Evolutionary conservation across 140 eudicot genomes (phyloP), one percentile per base, ranked within the genome.

Genomic region (Cichorium intybus): DNA sequence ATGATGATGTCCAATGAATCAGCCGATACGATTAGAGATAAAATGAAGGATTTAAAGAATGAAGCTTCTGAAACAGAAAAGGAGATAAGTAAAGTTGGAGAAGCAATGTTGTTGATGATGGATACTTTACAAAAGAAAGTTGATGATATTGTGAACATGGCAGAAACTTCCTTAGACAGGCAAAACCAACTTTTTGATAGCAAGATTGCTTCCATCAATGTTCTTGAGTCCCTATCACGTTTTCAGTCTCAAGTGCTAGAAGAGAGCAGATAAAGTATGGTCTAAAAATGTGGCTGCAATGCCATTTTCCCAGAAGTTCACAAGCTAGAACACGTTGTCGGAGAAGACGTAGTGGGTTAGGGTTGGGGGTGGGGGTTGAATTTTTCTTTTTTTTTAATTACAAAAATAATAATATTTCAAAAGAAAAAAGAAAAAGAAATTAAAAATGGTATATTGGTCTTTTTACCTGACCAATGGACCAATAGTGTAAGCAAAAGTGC

Each of bases 251-350:
- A 79, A 51, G 95, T 91, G 58, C 80, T 91, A 8, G 89, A 87
- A 75, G 89, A 91, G 56, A 91, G 95, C 95, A 85, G 96, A 96
- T 87, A 64, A 64, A 45, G n/a, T n/a, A n/a, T n/a, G n/a, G n/a
- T n/a, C n/a, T n/a, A n/a, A n/a, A n/a, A n/a, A n/a, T n/a, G n/a
- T n/a, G n/a, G n/a, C n/a, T n/a, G n/a, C n/a, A n/a, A n/a, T n/a
- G n/a, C n/a, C n/a, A n/a, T n/a, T n/a, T n/a, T n/a, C n/a, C n/a
- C n/a, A n/a, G n/a, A n/a, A n/a, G n/a, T n/a, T n/a, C n/a, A n/a
- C n/a, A n/a, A n/a, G n/a, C n/a, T n/a, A n/a, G n/a, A n/a, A n/a
- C n/a, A n/a, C n/a, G n/a, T n/a, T n/a, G n/a, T n/a, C n/a, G n/a
- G n/a, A n/a, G n/a, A n/a, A n/a, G n/a, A n/a, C n/a, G n/a, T n/a